Base-by-base conservation (phyloP, 768 basidiomycete genomes). In the Xerocomellus amylosporus region DNA sequence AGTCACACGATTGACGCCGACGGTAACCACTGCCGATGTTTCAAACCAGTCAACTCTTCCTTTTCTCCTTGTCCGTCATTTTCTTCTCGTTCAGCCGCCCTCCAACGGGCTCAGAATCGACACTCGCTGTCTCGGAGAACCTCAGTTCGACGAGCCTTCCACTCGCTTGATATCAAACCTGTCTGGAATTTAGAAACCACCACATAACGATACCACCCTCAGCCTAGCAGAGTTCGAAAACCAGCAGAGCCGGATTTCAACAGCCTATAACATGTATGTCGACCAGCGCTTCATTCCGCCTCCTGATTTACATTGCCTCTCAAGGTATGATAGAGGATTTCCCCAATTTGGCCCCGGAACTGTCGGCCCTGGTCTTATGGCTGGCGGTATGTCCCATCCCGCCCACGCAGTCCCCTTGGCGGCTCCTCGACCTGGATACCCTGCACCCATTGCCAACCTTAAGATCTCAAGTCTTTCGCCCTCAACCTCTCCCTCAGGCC, bases 341-440 rank as follows among this genome's bases (percentile, higher is more conserved):
- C 77, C 82, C 48, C 75, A 77, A 56, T 81, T 80, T 41, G 83
- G 82, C 47, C 73, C 82, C 39, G 81, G 77, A 48, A 80, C 77
- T 24, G 67, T 84, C 17, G 79, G 83, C 5, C 72, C 67, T n/a
- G 79, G 77, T 49, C 69, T 77, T 49, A 72, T 80, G 72, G 73
- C 75, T 59, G 73, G 67, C 30, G 66, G 66, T 46, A 36, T 64
- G 28, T 65, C 70, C 37, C 57, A 66, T 49, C 67, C 73, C 4
- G 59, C 71, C 15, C 58, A 66, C 5, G 61, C 70, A 46, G 65
- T 76, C 43, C 75, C 78, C 9, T 81, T 90, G 57, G 86, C 82
- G 4, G 83, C 87, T 3, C 88, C 88, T 24, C 79, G 79, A 36
- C 88, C 88, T 4, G 88, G 88, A 7, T 90, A 90, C 60, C 81